Percentiles rank a stretch among this genome's conserved stretches.
Conservation (phyloP, 2,329 filamentous ascomycete genomes). For the Botrytis sinoallii region DNA sequence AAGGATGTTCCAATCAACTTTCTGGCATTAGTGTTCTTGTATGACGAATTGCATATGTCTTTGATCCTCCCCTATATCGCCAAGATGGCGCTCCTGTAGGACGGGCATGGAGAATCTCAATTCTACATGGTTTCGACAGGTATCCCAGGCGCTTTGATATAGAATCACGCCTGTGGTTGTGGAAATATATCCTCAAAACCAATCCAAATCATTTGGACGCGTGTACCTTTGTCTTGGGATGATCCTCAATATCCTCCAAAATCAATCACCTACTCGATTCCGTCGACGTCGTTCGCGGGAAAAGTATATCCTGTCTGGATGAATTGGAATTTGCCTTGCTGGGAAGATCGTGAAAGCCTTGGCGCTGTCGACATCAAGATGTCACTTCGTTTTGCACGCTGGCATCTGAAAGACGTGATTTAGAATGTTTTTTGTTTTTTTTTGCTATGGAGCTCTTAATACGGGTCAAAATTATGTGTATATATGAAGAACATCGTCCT, state of each 20-base stretch:
- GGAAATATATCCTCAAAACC: conserved; percentile 1
- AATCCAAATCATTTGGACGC: not conserved
- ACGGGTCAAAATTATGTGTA: not conserved
- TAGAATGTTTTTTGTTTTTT: not conserved
- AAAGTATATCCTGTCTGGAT: not conserved
- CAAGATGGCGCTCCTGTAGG: not conserved
- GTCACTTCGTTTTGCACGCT: not conserved
- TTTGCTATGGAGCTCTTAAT: not conserved
- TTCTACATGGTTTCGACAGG: not conserved
- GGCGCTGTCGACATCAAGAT: not conserved
- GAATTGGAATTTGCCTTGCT: conserved; percentile 5
- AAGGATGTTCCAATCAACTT: not conserved
- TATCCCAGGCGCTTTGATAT: not conserved
- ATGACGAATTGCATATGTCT: not conserved
- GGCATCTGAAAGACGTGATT: not conserved
- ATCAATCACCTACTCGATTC: not conserved
- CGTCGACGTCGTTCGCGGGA: not conserved
- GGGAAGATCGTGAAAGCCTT: not conserved
- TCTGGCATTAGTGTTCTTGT: not conserved
- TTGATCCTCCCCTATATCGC: not conserved
- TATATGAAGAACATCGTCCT: not conserved
- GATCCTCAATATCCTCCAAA: not conserved
- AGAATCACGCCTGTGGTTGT: not conserved
- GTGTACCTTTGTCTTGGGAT: conserved; percentile 4
- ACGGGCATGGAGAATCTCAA: not conserved